Evolutionary conservation across 208 protist species (phyloP), one percentile per base, ranked within the genome.

Genomic region (Leptomonas pyrrhocoris): DNA sequence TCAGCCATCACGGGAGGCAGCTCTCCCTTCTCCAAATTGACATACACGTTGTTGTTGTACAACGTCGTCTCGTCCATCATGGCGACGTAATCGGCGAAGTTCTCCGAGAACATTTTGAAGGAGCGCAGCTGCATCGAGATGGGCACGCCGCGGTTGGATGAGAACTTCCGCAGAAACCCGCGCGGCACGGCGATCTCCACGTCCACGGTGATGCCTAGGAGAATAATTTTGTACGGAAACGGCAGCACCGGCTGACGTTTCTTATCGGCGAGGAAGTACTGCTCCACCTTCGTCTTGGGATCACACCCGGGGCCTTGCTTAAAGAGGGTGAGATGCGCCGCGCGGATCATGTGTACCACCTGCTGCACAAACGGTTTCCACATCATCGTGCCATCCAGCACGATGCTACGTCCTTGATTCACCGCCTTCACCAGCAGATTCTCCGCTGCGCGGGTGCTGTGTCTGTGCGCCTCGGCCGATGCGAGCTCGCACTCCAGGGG

Each of bases 301-400:
- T 74, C 46, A 65, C 92, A 96, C n/a, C 92, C 92, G 0, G 73
- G 68, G 2, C 92, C 92, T 50, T 89, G 85, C 34, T 81, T 76
- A 63, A 86, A 94, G 40, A 92, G 60, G 8, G 74, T 83, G 0
- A 48, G 74, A 63, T 96, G 92, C 1, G 89, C 88, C 60, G 77
- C 73, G n/a, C 92, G 92, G 30, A 94, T 76, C 92, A 96, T 94
- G 63, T 60, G 58, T 40, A 94, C 79, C 5, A 91, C 81, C 54
- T 96, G 88, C 63, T 83, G 64, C 40, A 96, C 77, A 77, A 94
- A 96, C 23, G 92, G 92, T 34, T 73, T 77, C 89, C 92, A 96
- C 92, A 94, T 94, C 92, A 96, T 96, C 0, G 92, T 96, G 45
- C 89, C 86, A 63, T 96, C 92, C 56, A 94, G 89, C 28, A 96